Percentiles rank a stretch among this genome's conserved stretches.
Evolutionary conservation across 768 basidiomycete species (phyloP).

Genomic region (Leucocoprinus birnbaumii): DNA sequence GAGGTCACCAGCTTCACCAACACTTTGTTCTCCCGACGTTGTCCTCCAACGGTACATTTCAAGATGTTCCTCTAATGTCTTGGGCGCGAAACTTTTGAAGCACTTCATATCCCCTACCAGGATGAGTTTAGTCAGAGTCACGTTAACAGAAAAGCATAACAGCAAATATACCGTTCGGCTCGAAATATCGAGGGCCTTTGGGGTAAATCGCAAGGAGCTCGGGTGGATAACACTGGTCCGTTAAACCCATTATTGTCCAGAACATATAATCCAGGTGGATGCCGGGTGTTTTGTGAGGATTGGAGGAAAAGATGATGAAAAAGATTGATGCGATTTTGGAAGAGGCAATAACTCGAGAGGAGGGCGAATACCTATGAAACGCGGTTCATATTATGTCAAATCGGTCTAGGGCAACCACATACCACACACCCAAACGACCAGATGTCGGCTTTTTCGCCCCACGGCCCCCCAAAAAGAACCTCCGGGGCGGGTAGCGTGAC

Average conservation of each 20-base stretch:
- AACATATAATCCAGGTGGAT: not conserved
- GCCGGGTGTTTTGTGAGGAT: not conserved
- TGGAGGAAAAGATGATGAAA: not conserved
- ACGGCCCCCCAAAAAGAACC: conserved; percentile 20
- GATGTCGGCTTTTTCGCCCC: conserved; percentile 25
- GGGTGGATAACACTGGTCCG: not conserved
- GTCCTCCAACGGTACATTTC: not conserved
- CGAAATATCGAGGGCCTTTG: not conserved
- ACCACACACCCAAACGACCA: conserved; percentile 25
- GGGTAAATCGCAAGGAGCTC: not conserved
- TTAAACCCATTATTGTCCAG: not conserved
- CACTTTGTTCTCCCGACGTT: not conserved
- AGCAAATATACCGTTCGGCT: not conserved
- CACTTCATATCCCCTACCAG: not conserved
- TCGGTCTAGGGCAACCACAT: not conserved
- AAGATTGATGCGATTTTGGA: not conserved
- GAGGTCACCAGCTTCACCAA: not conserved
- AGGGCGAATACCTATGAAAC: not conserved
- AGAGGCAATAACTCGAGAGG: not conserved
- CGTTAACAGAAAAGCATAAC: not conserved
- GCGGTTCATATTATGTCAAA: not conserved
- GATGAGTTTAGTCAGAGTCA: not conserved
- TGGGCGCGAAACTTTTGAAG: not conserved
- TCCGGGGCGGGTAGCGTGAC: conserved; percentile 19
- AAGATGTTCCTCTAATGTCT: not conserved